A percentile compares a stretch with the other conserved stretches of the same genome.
phyloP scores from a whole-genome alignment of 352 stramenopile species.

The Globisporangium paroecandrum region DNA sequence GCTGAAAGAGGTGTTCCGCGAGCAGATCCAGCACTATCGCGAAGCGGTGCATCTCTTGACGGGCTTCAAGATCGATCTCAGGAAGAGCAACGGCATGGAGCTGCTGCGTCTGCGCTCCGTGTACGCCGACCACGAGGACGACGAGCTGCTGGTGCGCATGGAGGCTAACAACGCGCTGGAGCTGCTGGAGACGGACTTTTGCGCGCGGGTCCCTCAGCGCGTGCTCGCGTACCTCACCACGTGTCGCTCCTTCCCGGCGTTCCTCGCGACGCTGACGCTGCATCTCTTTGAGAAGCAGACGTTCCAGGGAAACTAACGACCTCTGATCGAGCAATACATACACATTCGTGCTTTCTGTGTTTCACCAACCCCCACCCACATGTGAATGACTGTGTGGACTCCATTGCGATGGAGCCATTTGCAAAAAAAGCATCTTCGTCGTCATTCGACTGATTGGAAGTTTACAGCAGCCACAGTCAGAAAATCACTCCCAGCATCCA shows the following conservation, averaged over 20 bases:
- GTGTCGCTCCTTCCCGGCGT: constrained; percentile 87
- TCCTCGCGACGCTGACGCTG: constrained; percentile 85
- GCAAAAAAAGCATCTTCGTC: too few species aligned
- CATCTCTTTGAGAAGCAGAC: constrained; percentile 90
- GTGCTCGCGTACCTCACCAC: constrained; percentile 68
- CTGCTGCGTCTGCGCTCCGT: constrained; percentile 74
- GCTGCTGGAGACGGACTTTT: constrained; percentile 83
- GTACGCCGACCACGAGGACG: constrained; percentile 81
- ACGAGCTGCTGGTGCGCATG: constrained; percentile 85
- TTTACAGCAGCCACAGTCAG: neutral
- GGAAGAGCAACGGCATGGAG: constrained; percentile 76
- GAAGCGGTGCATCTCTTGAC: constrained; percentile 88
- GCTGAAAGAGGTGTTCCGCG: constrained; percentile 85
- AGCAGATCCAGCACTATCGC: constrained; percentile 88
- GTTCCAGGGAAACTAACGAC: constrained; percentile 65
- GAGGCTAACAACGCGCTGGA: constrained; percentile 68
- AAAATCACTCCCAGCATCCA: neutral
- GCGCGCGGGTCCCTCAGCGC: constrained; percentile 55
- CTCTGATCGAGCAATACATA: neutral
- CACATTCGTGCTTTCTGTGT: neutral
- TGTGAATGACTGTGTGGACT: neutral
- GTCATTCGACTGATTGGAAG: too few species aligned
- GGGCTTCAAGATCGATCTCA: constrained; percentile 86
- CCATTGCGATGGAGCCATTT: neutral
- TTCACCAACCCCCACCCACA: neutral